phyloP scores from a whole-genome alignment of 768 basidiomycete species.

The Termitomyces sp. region DNA sequence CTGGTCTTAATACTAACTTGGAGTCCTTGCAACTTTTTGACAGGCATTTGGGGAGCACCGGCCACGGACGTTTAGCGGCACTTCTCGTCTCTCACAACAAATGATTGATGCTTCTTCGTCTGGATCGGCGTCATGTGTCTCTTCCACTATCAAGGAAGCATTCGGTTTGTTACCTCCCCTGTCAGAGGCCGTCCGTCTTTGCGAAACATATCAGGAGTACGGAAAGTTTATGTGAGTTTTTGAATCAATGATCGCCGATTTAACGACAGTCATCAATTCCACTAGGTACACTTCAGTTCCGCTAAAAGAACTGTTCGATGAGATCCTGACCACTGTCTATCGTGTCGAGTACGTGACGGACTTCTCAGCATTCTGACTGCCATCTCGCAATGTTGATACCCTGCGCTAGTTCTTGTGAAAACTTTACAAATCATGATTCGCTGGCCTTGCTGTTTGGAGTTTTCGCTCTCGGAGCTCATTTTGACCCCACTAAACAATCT shows the following conservation, averaged over 20 bases:
- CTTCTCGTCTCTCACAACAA: slow-evolving; percentile 28
- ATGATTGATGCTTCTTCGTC: slow-evolving; percentile 32
- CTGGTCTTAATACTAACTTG: neutral
- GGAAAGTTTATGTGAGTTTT: slow-evolving; percentile 49
- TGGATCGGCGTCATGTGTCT: slow-evolving; percentile 27
- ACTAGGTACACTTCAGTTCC: slow-evolving; percentile 50
- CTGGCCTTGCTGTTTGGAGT: slow-evolving; percentile 61
- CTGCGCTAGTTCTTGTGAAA: slow-evolving; percentile 30
- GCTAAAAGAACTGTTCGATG: slow-evolving; percentile 50
- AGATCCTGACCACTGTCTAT: slow-evolving; percentile 51
- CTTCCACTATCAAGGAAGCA: slow-evolving; percentile 37
- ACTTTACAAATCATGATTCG: slow-evolving; percentile 39
- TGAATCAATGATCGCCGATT: neutral
- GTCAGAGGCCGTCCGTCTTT: slow-evolving; percentile 55
- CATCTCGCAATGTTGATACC: neutral
- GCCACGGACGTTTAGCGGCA: slow-evolving; percentile 2
- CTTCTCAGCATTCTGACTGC: neutral
- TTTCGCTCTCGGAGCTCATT: slow-evolving; percentile 61
- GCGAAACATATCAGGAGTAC: slow-evolving; percentile 61
- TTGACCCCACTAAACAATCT: slow-evolving; percentile 45
- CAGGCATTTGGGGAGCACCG: slow-evolving; percentile 23
- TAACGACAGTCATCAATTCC: neutral
- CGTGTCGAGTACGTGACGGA: slow-evolving; percentile 33
- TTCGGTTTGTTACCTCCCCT: slow-evolving; percentile 48
- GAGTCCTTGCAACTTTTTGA: neutral